Evolutionary conservation across 2,329 filamentous ascomycete species (phyloP).

Genomic region (Albifimbria verrucaria): DNA sequence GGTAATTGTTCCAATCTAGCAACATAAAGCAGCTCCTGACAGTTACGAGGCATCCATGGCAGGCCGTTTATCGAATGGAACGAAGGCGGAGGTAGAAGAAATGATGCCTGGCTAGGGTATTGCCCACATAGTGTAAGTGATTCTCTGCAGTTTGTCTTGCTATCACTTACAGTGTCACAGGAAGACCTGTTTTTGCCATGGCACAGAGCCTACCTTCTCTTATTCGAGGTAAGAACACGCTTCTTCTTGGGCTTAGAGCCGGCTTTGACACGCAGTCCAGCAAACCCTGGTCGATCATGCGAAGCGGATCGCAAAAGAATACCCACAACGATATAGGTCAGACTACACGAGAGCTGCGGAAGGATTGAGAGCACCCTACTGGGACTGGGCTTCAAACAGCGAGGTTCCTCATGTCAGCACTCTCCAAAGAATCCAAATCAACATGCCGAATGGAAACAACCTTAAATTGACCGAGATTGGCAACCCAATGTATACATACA

Average conservation of each 20-base stretch:
- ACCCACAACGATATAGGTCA: slow-evolving; percentile 29
- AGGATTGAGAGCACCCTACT: slow-evolving; percentile 46
- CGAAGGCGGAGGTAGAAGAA: slow-evolving; percentile 27
- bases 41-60: slow-evolving; percentile 35
- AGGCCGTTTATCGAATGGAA: slow-evolving; percentile 41
- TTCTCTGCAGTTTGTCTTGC: background rate
- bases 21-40: slow-evolving; percentile 5
- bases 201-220: slow-evolving; percentile 53
- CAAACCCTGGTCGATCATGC: slow-evolving; percentile 49
- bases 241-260: background rate
- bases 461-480: slow-evolving; percentile 30
- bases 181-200: slow-evolving; percentile 49
- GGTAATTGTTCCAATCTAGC: slow-evolving; percentile 28
- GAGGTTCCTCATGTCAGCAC: slow-evolving; percentile 40
- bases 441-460: slow-evolving; percentile 33
- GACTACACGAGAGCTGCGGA: slow-evolving; percentile 43
- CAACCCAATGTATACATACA: slow-evolving; percentile 53
- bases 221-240: slow-evolving; percentile 45
- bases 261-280: slow-evolving; percentile 26
- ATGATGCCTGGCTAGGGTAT: slow-evolving; percentile 35
- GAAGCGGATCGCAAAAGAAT: slow-evolving; percentile 41
- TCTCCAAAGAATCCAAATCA: slow-evolving; percentile 32
- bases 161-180: slow-evolving; percentile 22
- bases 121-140: slow-evolving; percentile 44
- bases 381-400: slow-evolving; percentile 49